Base-by-base conservation (phyloP, 139 green algal species). In the Chlamydomonas eustigma region DNA sequence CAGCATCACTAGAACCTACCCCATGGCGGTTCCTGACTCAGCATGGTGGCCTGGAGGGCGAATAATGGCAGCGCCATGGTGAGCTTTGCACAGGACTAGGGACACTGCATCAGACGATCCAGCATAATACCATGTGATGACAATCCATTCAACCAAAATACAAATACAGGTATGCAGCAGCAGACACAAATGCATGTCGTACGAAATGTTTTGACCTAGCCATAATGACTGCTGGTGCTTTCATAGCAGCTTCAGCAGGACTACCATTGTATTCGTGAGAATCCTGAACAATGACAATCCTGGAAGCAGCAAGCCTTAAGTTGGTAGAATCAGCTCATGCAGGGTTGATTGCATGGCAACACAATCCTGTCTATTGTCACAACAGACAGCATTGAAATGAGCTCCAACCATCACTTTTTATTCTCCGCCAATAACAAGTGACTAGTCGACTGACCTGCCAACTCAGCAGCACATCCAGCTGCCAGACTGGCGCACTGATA, bases 11-110 rank as follows among this genome's bases (percentile, higher is more conserved):
- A 28, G 44, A 58, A 68, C 52, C 34, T 28, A 68, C 52, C 92
- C 92, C 90, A 94, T 94, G 32, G 91, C 84, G 30, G 82, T 50
- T 6, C 71, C 69, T 1, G 68, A 77, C 80, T 93, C 90, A 2
- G 91, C 91, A 76, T 97, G 92, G 80, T 97, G 92, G 32, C 81
- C 81, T 25, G 81, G 81, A 3, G 81, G 81, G 2, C 81, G 81
- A 36, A 86, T 78, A 74, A 86, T 86, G 52, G 82, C 78, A 31
- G 78, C 85, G 76, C 78, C 90, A 38, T 78, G 76, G 1, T 44
- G 37, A 0, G 81, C 84, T 30, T 86, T 58, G 1, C 86, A 82
- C 0, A 63, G 74, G 6, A 77, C 71, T 18, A 93, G 86, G 1
- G 78, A 80, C 0, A 64, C 44, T n/a, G 88, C 85, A 24, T 31